Conservation (phyloP, 1,284 basidiomycete genomes). For the Tylopilus sp. region DNA sequence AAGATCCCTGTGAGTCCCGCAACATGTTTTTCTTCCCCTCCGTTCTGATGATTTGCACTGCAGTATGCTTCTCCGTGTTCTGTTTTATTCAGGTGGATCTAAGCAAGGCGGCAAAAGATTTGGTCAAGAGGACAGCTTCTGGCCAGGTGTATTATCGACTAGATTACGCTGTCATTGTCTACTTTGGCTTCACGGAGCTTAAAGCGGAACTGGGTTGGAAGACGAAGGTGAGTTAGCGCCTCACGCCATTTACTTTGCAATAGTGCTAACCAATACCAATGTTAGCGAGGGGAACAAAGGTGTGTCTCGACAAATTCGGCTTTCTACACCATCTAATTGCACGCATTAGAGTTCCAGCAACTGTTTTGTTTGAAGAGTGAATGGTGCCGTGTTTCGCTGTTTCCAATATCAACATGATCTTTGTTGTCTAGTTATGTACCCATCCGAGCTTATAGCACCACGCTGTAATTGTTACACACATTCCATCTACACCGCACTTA, state of each 20-base stretch:
- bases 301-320: neutral
- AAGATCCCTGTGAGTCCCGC: slow-evolving; percentile 12
- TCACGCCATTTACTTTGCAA: neutral
- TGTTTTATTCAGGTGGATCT: slow-evolving; percentile 13
- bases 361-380: slow-evolving; percentile 5
- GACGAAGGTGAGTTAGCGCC: slow-evolving; percentile 1
- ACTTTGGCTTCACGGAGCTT: slow-evolving; percentile 12
- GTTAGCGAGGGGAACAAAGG: slow-evolving; percentile 8
- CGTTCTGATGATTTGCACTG: neutral
- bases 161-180: slow-evolving; percentile 24
- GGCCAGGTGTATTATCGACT: slow-evolving; percentile 13
- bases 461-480: no score
- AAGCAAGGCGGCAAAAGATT: slow-evolving; percentile 5
- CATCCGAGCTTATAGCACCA: no score
- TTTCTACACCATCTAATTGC: neutral
- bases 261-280: neutral
- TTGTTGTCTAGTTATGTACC: no score
- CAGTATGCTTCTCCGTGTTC: slow-evolving; percentile 7
- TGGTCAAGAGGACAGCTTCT: neutral
- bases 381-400: no score
- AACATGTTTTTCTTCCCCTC: neutral
- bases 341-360: slow-evolving; percentile 7
- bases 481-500: no score
- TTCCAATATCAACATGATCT: no score
- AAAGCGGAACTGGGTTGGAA: slow-evolving; percentile 18